Evolutionary conservation across 345 rosid species (phyloP), one percentile per base, ranked within the genome.

Genomic region (Moricandia moricandioides): DNA sequence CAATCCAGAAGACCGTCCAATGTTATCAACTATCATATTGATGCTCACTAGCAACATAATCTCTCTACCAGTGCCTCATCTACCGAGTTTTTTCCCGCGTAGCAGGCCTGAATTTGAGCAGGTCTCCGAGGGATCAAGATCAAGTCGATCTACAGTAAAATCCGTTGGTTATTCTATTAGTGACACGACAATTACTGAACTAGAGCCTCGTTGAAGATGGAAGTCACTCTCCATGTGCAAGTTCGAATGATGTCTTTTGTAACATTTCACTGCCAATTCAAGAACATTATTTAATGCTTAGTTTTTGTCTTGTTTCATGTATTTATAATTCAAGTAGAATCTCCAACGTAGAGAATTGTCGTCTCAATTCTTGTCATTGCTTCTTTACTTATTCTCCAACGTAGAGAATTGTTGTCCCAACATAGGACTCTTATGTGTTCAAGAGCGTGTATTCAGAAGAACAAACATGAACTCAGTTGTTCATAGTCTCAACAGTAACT

Each of bases 351-450:
- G 45, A 39, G 3, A 39, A 39, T 39, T 39, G 13, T 10, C 13
- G 45, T 11, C 45, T 3, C 45, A 39, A 39, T 39, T 39, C 45
- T 39, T 39, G 45, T 39, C 13, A 39, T 11, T 39, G n/a, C 45
- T 39, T 39, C 45, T 39, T 37, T 2, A 9, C 12, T 37, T 9
- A 37, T 37, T 37, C 8, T 33, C 37, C 37, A 33, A 33, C 37
- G 1, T 33, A 30, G 33, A 6, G 37, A 33, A 33, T 33, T 7
- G 8, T 33, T 33, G 37, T 33, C 37, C 37, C 37, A 4, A 30
- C 33, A 33, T 85, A 4, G 85, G 82, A 0, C 67, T 87, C 12
- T 76, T 85, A 2, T 87, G 89, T 12, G 84, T 79, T 65, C 91
- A 87, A 70, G 83, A 84, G 63, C 40, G 49, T 43, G 49, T 43